A percentile compares a stretch with the other conserved stretches of the same genome.
Evolutionary conservation across 164 flowering plant species (phyloP).

Genomic region (Vitis riparia): DNA sequence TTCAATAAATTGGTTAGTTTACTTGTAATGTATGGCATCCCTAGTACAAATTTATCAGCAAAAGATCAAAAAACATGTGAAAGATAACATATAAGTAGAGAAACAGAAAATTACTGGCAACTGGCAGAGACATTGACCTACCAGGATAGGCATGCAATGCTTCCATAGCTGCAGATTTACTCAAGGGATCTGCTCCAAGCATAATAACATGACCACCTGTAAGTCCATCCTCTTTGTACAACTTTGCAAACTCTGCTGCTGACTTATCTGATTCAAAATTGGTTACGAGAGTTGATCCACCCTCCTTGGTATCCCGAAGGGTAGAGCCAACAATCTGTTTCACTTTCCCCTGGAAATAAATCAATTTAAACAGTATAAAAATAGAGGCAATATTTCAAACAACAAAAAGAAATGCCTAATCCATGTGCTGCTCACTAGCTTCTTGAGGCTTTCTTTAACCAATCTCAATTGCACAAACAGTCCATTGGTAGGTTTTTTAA

Average conservation of each 20-base stretch:
- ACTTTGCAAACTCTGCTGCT: slow-evolving; percentile 76
- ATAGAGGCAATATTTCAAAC: not conserved
- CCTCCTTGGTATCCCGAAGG: slow-evolving; percentile 66
- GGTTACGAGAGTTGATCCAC: slow-evolving; percentile 57
- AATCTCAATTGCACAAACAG: not conserved
- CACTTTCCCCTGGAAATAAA: slow-evolving; percentile 80
- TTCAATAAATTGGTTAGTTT: too few relatives aligned
- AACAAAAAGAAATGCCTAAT: not conserved
- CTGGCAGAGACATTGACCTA: slow-evolving; percentile 17
- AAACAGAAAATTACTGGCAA: not conserved
- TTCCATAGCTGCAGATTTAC: slow-evolving; percentile 78
- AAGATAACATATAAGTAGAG: not conserved
- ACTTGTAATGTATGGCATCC: too few relatives aligned
- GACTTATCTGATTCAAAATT: slow-evolving; percentile 93
- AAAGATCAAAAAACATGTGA: too few relatives aligned
- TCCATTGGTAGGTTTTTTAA: not conserved
- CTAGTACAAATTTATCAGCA: too few relatives aligned
- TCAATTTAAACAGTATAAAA: not conserved
- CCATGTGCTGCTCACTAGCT: too few relatives aligned
- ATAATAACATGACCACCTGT: slow-evolving; percentile 96
- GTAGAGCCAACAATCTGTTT: slow-evolving; percentile 99
- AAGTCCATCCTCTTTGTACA: slow-evolving; percentile 80
- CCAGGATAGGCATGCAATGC: slow-evolving; percentile 92
- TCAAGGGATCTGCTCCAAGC: slow-evolving; percentile 94
- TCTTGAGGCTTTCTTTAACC: not conserved